phyloP scores from a whole-genome alignment of 176 grass and related monocot genomes.

The Carex cristatella region DNA sequence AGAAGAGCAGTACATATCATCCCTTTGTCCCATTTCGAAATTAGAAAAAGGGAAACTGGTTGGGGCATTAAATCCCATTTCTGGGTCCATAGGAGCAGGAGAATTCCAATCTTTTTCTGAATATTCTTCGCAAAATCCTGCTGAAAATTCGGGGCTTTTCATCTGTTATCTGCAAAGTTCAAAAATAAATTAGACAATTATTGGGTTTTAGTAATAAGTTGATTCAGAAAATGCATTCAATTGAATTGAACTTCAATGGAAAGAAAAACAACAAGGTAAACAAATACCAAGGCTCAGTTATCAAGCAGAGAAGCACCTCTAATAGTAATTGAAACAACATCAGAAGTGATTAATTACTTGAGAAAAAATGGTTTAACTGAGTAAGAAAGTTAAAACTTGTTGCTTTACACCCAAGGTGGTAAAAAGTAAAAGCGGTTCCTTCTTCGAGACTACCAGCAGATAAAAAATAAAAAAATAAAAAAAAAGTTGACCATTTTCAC shows the following conservation, averaged over 20 bases:
- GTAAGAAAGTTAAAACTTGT: slow-evolving; percentile 31
- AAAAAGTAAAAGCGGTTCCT: slow-evolving; percentile 58
- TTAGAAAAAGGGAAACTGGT: slow-evolving; percentile 44
- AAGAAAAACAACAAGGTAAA: background rate
- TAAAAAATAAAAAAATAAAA: slow-evolving; percentile 3
- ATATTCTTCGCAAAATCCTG: slow-evolving; percentile 42
- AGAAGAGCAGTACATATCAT: slow-evolving; percentile 33
- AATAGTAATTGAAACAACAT: slow-evolving; percentile 29
- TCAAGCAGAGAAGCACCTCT: slow-evolving; percentile 12
- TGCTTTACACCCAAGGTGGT: slow-evolving; percentile 51
- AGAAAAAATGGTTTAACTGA: slow-evolving; percentile 24
- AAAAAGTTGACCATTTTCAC: background rate
- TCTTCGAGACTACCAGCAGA: background rate
- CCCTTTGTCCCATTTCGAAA: slow-evolving; percentile 35
- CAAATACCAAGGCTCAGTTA: background rate
- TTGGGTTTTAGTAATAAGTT: too few relatives aligned
- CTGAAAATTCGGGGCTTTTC: slow-evolving; percentile 20
- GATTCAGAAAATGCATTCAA: background rate
- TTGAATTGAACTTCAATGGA: background rate
- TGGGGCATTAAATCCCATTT: slow-evolving; percentile 49
- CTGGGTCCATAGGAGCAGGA: slow-evolving; percentile 43
- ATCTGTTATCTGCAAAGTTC: slow-evolving; percentile 17
- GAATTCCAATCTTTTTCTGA: slow-evolving; percentile 50
- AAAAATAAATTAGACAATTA: slow-evolving; percentile 4
- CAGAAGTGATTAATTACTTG: slow-evolving; percentile 34